Conservation (phyloP, 2,329 filamentous ascomycete species). For the Aschersonia sp. region DNA sequence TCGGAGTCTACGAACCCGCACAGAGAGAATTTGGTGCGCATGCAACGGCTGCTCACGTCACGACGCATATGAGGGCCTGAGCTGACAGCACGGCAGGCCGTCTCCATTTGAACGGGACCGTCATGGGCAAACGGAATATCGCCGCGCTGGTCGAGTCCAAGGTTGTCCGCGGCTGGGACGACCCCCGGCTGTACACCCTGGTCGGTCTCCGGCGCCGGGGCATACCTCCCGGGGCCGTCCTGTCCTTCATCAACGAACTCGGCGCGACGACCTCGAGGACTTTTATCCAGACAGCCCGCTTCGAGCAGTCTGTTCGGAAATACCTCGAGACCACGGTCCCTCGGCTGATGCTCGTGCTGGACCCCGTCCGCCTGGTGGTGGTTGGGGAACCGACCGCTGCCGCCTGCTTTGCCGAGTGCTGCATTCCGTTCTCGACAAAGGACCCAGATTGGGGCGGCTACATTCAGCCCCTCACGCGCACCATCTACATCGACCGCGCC, state of each 20-base stretch:
- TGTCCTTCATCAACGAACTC: constrained; percentile 81
- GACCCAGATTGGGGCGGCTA: too few species aligned
- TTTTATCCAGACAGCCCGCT: constrained; percentile 62
- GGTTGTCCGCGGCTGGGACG: constrained; percentile 76
- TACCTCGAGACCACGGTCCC: constrained; percentile 83
- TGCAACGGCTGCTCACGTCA: too few species aligned
- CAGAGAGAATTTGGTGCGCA: too few species aligned
- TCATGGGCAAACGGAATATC: constrained; percentile 76
- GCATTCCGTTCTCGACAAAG: too few species aligned
- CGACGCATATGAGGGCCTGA: too few species aligned
- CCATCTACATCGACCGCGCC: too few species aligned
- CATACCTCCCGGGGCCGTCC: constrained; percentile 73
- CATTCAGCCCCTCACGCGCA: too few species aligned
- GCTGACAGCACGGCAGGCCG: constrained; percentile 13
- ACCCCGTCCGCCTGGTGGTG: constrained; percentile 59
- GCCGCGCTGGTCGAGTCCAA: constrained; percentile 61
- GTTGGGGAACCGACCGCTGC: constrained; percentile 45
- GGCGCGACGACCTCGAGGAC: constrained; percentile 74
- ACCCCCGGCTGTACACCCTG: constrained; percentile 77
- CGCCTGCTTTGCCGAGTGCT: too few species aligned
- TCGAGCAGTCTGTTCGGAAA: constrained; percentile 70
- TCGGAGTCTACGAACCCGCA: not conserved
- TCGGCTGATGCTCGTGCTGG: constrained; percentile 75
- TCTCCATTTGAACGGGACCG: constrained; percentile 62
- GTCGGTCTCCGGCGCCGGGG: constrained; percentile 72